Conservation (phyloP, 768 basidiomycete species). For the Mycena amicta region DNA sequence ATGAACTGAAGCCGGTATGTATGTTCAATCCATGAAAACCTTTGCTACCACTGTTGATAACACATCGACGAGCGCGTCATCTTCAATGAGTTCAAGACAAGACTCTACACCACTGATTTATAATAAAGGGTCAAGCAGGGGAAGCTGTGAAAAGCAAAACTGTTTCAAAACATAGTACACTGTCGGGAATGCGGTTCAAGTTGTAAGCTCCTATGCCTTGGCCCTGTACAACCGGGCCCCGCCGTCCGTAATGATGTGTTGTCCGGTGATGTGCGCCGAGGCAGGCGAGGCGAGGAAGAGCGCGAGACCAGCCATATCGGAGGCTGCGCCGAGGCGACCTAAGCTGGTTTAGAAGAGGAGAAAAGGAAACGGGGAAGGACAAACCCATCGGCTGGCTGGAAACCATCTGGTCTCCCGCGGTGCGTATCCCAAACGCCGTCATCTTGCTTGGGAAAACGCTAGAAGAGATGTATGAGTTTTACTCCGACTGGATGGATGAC, state of each 20-base stretch:
- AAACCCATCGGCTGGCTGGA: conserved; percentile 66
- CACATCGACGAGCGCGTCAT: too few relatives aligned
- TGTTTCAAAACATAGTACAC: too few relatives aligned
- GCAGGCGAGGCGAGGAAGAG: conserved; percentile 74
- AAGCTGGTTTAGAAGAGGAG: background rate
- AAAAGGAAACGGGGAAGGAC: conserved; percentile 7
- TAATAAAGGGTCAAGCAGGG: too few relatives aligned
- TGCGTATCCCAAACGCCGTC: conserved; percentile 73
- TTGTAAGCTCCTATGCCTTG: background rate
- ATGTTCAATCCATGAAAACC: too few relatives aligned
- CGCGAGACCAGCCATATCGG: conserved; percentile 72
- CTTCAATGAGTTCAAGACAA: too few relatives aligned
- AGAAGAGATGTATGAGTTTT: background rate
- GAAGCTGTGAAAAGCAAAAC: too few relatives aligned
- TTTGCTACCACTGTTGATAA: too few relatives aligned
- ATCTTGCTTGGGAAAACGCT: conserved; percentile 84
- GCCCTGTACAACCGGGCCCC: conserved; percentile 43
- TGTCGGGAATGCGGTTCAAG: too few relatives aligned
- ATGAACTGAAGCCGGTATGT: too few relatives aligned
- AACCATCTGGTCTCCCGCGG: conserved; percentile 54
- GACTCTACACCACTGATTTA: too few relatives aligned
- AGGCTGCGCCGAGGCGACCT: conserved; percentile 68
- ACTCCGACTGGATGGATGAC: conserved; percentile 9
- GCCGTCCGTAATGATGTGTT: conserved; percentile 74
- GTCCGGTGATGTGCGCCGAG: conserved; percentile 73